phyloP scores from a whole-genome alignment of 2,329 filamentous ascomycete species.

The Ophiocordyceps camponoti-floridani region DNA sequence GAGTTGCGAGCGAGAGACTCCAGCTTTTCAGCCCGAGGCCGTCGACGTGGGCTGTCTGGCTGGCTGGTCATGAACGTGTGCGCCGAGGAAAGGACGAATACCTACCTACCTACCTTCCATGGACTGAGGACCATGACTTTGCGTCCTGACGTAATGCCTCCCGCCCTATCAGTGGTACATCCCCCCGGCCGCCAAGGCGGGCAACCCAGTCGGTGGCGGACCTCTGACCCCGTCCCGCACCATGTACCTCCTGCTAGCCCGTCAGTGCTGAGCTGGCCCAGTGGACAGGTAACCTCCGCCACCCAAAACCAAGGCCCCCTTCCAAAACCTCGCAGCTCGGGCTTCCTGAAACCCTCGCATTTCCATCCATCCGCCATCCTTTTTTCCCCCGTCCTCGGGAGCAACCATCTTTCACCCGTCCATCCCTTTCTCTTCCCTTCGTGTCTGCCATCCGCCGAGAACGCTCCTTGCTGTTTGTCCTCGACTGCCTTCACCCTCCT shows the following conservation, averaged over 20 bases:
- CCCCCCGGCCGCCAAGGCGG: neutral
- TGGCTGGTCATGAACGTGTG: neutral
- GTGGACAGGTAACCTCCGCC: neutral
- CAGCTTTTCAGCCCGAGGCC: too few species aligned
- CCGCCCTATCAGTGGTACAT: neutral
- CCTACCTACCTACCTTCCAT: neutral
- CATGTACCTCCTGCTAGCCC: neutral
- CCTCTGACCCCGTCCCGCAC: neutral
- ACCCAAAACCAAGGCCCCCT: neutral
- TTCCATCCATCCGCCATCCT: conserved; percentile 8
- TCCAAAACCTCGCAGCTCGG: neutral
- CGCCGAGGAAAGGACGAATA: neutral
- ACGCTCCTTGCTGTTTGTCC: conserved; percentile 9
- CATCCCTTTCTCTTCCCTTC: conserved; percentile 17
- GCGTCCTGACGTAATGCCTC: conserved; percentile 1
- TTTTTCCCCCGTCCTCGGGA: conserved; percentile 5
- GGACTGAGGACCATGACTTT: neutral
- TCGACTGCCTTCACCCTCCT: conserved; percentile 17
- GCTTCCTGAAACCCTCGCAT: conserved; percentile 1
- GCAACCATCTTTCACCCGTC: conserved; percentile 2
- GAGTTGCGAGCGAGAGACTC: too few species aligned
- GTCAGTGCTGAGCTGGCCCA: neutral
- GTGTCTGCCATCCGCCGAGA: conserved; percentile 15
- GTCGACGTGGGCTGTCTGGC: too few species aligned
- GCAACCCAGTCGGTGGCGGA: neutral